phyloP scores from a whole-genome alignment of 768 basidiomycete species.

The Boletus coccyginus region DNA sequence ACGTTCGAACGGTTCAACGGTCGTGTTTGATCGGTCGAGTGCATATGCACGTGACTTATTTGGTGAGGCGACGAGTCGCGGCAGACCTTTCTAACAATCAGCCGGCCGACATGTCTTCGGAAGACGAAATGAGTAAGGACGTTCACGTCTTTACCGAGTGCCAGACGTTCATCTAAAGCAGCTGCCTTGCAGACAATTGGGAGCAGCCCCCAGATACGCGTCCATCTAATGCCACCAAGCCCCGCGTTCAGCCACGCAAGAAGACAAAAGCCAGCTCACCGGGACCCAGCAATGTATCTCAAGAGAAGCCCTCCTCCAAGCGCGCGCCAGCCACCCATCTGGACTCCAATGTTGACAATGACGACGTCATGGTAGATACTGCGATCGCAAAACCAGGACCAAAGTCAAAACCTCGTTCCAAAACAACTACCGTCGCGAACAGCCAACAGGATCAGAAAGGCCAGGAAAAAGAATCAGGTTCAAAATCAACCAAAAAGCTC shows the following conservation, averaged over 20 bases:
- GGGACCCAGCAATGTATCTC: slow-evolving; percentile 8
- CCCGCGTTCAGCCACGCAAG: slow-evolving; percentile 19
- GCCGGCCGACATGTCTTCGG: slow-evolving; percentile 28
- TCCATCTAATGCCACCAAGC: slow-evolving; percentile 9
- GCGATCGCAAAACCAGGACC: slow-evolving; percentile 1
- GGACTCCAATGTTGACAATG: not conserved
- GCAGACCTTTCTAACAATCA: not conserved
- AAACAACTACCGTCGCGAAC: slow-evolving; percentile 1
- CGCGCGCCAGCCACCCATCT: not conserved
- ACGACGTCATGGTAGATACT: not conserved
- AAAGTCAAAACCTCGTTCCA: slow-evolving; percentile 21
- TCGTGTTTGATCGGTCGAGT: no score
- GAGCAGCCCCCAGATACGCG: slow-evolving; percentile 7
- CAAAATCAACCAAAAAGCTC: slow-evolving; percentile 10
- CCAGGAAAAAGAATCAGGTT: slow-evolving; percentile 7
- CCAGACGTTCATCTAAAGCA: slow-evolving; percentile 25
- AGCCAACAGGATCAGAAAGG: slow-evolving; percentile 5
- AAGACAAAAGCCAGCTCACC: slow-evolving; percentile 16
- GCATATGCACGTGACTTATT: slow-evolving; percentile 9
- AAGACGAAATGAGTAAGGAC: slow-evolving; percentile 32
- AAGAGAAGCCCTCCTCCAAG: slow-evolving; percentile 20
- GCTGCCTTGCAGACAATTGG: slow-evolving; percentile 23
- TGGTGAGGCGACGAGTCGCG: not conserved
- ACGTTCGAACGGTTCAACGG: no score
- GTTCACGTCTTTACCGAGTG: not conserved